phyloP scores from a whole-genome alignment of 2,329 filamentous ascomycete genomes.

The Epichloe festucae region DNA sequence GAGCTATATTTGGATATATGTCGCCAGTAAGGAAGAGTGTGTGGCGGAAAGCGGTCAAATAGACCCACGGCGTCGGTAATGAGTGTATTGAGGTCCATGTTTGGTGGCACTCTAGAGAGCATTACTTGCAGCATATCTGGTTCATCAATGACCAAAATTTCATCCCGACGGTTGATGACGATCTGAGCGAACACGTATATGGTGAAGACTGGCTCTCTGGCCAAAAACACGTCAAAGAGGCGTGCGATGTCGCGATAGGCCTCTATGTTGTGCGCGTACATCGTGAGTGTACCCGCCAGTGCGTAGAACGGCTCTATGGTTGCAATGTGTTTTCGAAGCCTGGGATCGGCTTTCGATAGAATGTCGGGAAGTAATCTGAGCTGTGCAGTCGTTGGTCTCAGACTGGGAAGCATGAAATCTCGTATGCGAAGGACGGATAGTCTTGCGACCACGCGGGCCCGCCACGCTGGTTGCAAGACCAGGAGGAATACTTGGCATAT shows the following conservation, averaged over 20 bases:
- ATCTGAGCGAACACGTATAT: conserved; percentile 90
- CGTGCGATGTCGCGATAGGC: conserved; percentile 79
- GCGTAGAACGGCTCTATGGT: conserved; percentile 81
- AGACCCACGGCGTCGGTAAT: conserved; percentile 54
- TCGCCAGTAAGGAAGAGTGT: conserved; percentile 58
- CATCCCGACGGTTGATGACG: conserved; percentile 63
- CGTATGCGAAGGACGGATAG: conserved; percentile 83
- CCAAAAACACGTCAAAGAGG: conserved; percentile 83
- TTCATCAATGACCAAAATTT: conserved; percentile 85
- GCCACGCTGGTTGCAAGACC: conserved; percentile 54
- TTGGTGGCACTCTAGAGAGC: conserved; percentile 72
- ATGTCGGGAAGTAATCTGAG: conserved; percentile 80
- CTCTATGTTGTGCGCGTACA: conserved; percentile 94
- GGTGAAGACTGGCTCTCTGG: conserved; percentile 73
- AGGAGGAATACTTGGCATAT: conserved; percentile 92
- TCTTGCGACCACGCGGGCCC: conserved; percentile 55
- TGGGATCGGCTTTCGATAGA: conserved; percentile 56
- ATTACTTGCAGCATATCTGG: conserved; percentile 86
- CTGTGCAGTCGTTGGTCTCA: conserved; percentile 70
- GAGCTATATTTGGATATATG: conserved; percentile 64
- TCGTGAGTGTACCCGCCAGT: conserved; percentile 79
- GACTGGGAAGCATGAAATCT: conserved; percentile 91
- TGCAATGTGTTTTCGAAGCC: conserved; percentile 62
- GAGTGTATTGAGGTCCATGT: conserved; percentile 67
- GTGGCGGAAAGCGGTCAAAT: conserved; percentile 56